phyloP scores from a whole-genome alignment of 192 early-diverging fungal species.

The Coemansia sp. region DNA sequence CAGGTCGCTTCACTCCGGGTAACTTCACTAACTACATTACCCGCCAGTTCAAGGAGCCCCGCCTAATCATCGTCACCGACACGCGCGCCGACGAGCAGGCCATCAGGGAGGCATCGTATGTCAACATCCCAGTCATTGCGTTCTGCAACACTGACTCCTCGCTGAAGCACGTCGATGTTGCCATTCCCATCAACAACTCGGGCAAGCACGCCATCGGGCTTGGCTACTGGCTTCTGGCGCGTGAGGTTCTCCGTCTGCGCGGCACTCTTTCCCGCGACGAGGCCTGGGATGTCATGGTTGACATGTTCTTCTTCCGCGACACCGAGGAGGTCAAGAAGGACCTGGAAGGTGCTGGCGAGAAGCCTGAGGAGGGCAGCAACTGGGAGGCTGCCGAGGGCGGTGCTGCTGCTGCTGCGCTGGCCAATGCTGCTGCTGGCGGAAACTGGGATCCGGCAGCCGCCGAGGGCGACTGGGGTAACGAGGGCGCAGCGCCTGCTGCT shows the following conservation, averaged over 20 bases:
- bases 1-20: constrained; percentile 99
- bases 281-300: constrained; percentile 97
- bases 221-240: constrained; percentile 95
- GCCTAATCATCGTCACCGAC: constrained; percentile 97
- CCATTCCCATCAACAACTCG: constrained; percentile 99
- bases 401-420: constrained; percentile 35
- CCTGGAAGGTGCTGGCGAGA: constrained; percentile 65
- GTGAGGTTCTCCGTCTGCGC: constrained; percentile 98
- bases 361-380: constrained; percentile 57
- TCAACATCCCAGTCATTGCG: constrained; percentile 99
- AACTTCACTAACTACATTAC: constrained; percentile 99
- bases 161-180: constrained; percentile 94
- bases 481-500: constrained; percentile 37
- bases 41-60: constrained; percentile 98
- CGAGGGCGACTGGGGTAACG: constrained; percentile 49
- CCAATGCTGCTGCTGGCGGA: constrained; percentile 26
- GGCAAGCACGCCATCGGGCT: constrained; percentile 99
- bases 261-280: constrained; percentile 83
- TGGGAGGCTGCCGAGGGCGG: constrained; percentile 54
- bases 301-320: constrained; percentile 99
- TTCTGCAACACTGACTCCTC: constrained; percentile 98
- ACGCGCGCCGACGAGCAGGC: constrained; percentile 98
- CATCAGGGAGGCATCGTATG: constrained; percentile 98
- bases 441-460: constrained; percentile 54
- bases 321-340: constrained; percentile 97